Percentiles rank a stretch among this genome's conserved stretches.
Conservation (phyloP, 179 eudicot genomes). For the Spergularia azorica region DNA sequence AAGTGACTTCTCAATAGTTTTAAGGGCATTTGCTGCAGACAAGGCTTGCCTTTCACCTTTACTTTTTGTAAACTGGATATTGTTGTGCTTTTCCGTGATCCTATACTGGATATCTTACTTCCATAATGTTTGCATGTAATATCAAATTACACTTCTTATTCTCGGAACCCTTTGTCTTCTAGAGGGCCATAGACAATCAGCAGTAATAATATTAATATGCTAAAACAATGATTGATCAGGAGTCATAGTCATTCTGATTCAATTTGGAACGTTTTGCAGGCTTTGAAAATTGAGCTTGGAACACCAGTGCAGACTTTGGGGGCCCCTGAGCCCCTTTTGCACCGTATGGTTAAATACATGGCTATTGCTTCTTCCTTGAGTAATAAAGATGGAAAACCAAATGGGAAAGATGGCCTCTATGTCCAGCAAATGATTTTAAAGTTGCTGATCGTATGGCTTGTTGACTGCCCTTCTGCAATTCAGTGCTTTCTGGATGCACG, state of each 20-base stretch:
- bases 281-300: conserved; percentile 71
- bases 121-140: not conserved
- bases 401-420: conserved; percentile 40
- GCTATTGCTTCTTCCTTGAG: conserved; percentile 86
- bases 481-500: conserved; percentile 86
- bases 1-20: not conserved
- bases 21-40: not conserved
- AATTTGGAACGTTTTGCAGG: conserved; percentile 50
- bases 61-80: not conserved
- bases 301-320: conserved; percentile 67
- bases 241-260: not conserved
- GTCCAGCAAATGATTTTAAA: conserved; percentile 77
- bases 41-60: not conserved
- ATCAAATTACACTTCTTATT: not conserved
- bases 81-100: not conserved
- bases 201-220: conserved; percentile 8
- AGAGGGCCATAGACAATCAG: not conserved
- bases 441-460: conserved; percentile 82
- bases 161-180: not conserved
- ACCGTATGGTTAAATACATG: conserved; percentile 91
- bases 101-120: not conserved
- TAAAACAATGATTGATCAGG: not conserved
- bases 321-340: conserved; percentile 82
- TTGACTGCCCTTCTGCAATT: conserved; percentile 76
- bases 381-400: conserved; percentile 62